Evolutionary conservation across 768 basidiomycete species (phyloP), one percentile per base, ranked within the genome.

Genomic region (Tylopilus vinaceipallidus): DNA sequence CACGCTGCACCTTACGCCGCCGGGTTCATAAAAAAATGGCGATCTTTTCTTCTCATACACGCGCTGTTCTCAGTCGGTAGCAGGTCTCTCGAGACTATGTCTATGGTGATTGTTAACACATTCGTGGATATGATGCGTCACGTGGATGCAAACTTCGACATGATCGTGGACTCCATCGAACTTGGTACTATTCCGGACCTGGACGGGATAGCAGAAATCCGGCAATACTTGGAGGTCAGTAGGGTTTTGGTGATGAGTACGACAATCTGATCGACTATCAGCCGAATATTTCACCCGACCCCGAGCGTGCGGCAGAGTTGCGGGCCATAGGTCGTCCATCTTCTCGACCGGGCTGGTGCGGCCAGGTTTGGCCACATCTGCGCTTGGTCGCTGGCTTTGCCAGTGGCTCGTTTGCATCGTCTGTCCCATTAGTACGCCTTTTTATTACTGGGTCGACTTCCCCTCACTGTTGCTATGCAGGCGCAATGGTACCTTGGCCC

Each of bases 401-500:
- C 3, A 36, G 35, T 11, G 35, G 35, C 19, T 36, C 35, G 11
- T 36, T 36, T 19, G 42, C 56, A 8, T 48, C 47, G 3, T 36
- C 52, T 5, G 2, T 54, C 24, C 45, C 48, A 19, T 17, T 54
- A 46, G 57, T 54, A 11, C 7, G 49, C 47, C n/a, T n/a, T n/a
- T n/a, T n/a, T n/a, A n/a, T 45, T 39, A 9, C 34, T 9, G 2
- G 1, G n/a, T 17, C 5, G 16, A 8, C 24, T 5, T 4, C 14
- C 20, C 10, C 43, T 48, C 16, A 46, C 14, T 8, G 8, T 14
- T 39, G 16, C 12, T 24, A 2, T 30, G 19, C 22, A 58, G 57
- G 53, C 49, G n/a, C 52, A n/a, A 20, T 47, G 38, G 48, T 54
- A 47, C 20, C 52, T 58, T 22, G 56, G 52, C 7, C n/a, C 51